Evolutionary conservation across 345 rosid genomes (phyloP), one percentile per base, ranked within the genome.

Genomic region (Gossypium rotundifolium): DNA sequence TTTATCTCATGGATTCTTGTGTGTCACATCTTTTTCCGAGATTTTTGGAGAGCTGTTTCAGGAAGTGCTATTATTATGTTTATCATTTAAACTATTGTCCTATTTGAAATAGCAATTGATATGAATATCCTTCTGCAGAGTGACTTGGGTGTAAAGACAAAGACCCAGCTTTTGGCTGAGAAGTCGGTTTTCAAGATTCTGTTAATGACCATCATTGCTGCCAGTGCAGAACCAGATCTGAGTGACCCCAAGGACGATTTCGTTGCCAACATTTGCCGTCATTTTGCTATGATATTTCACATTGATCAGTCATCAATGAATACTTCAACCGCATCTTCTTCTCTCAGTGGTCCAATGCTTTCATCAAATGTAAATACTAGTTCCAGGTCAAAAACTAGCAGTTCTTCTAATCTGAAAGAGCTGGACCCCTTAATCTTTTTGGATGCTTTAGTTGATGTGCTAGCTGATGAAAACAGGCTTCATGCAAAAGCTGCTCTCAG

Each of bases 161-260:
- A 96, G 91, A 93, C 99, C 72, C 99, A 96, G 80, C 93, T 96
- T 74, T 83, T 93, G 89, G 99, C 99, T 65, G 99, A 96, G 84
- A 96, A 93, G 84, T 93, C 99, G 0, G 97, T 96, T 83, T 93
- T 96, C 84, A 96, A 96, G 90, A 89, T 86, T 79, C 84, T 96
- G 58, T 81, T 96, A 65, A 89, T 84, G 87, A 93, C 99, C 29
- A 75, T 91, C 78, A 85, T 96, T 83, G 96, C 99, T 75, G 90
- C 97, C 68, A 86, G 90, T 77, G 86, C 93, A 55, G 98, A 96
- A 75, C 79, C 88, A 60, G 98, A 96, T 81, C 86, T 96, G 49
- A 79, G 71, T 78, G 96, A 89, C 55, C 74, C 93, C 11, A 87
- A 87, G 79, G 98, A 93, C 76, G 93, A 96, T 75, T 93, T 93